Evolutionary conservation across 148 eudicot species (phyloP).

Genomic region (Amaranthus cruentus): DNA sequence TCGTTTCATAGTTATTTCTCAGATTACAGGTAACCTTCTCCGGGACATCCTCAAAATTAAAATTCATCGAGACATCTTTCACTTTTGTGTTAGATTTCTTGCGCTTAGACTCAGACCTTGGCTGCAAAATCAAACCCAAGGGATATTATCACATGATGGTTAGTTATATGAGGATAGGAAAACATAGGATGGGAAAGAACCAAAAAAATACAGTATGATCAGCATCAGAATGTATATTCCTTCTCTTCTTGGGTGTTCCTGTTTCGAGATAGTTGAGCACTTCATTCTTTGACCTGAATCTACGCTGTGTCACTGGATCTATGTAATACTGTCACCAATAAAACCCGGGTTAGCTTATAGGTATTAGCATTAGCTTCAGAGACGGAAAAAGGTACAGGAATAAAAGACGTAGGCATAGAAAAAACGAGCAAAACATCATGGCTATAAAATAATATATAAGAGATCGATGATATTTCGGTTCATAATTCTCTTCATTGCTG

Average conservation of each 20-base stretch:
- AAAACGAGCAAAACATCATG: neutral
- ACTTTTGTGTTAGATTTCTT: constrained; percentile 29
- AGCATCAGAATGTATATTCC: constrained; percentile 27
- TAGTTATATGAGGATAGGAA: neutral
- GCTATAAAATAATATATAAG: no score
- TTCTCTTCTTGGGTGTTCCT: constrained; percentile 32
- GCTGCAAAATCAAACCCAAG: constrained; percentile 25
- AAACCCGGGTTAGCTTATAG: neutral
- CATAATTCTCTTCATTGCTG: no score
- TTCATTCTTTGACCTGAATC: constrained; percentile 61
- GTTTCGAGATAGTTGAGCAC: constrained; percentile 48
- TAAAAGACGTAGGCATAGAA: neutral
- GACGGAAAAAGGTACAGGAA: neutral
- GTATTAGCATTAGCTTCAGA: neutral
- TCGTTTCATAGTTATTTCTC: no score
- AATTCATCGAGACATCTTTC: neutral
- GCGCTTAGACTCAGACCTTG: constrained; percentile 14
- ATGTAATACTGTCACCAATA: constrained; percentile 49
- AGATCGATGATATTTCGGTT: no score
- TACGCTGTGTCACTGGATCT: constrained; percentile 28
- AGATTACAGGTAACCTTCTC: no score
- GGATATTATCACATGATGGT: neutral
- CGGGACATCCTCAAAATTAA: no score
- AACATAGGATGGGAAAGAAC: neutral
- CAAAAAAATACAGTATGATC: constrained; percentile 28